Base-by-base conservation (phyloP, 192 early-diverging fungal species). In the Coemansia sp. region DNA sequence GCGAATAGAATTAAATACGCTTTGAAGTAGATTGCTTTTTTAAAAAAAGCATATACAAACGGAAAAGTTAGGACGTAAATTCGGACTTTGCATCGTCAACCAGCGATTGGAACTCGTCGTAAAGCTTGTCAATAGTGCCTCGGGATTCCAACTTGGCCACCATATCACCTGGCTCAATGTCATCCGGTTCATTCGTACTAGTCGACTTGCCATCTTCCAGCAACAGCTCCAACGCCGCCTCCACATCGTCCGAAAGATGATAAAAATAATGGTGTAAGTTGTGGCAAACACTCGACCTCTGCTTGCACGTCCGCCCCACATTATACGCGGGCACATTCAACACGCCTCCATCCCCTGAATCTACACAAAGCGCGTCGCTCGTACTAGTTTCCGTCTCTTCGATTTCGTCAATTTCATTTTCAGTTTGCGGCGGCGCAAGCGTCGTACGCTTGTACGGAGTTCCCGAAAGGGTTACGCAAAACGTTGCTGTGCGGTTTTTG, bases 201-300 rank as follows among this genome's bases (percentile, higher is more conserved):
- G 2, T 5, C n/a, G 52, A 25, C 25, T 54, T 21, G 18, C 9
- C 11, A 5, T 8, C 17, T 21, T 42, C 17, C 5, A 72, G 4
- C 9, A 15, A 46, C 3, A 59, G 26, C 10, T 42, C 37, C 54
- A 79, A 42, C 11, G 52, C 36, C 14, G 58, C 17, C 18, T 79
- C 71, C 3, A 79, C 68, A 0, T 37, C 24, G 34, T 58, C 6
- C 14, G 61, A 36, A n/a, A 79, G 63, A 24, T 65, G 64, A 40
- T 70, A 65, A 49, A 70, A 67, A 51, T 70, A 79, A 56, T 79
- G 76, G 37, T 79, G 76, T 47, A 79, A 64, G 59, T 70, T 64
- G 25, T 79, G 76, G 28, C 71, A 70, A 5, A 64, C 36, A 23
- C 70, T 58, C 7, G 76, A 61, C 34, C 76, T 55, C 55, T 24